Conservation (phyloP, 768 basidiomycete species). For the Terana coerulea region DNA sequence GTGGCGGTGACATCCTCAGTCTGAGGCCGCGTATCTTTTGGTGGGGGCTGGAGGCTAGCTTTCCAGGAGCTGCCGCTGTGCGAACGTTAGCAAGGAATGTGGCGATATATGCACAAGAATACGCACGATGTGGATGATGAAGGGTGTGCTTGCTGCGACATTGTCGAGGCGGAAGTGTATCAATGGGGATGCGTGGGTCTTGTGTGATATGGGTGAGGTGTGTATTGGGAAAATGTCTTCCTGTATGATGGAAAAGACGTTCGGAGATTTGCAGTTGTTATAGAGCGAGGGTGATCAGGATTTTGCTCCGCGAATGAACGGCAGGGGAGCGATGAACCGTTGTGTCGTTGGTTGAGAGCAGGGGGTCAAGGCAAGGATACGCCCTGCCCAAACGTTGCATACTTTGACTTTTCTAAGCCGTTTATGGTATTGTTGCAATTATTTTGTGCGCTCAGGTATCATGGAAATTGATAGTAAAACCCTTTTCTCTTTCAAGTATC, state of each 20-base stretch:
- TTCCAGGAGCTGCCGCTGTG: constrained; percentile 52
- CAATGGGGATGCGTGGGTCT: constrained; percentile 3
- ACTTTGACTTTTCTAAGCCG: no score
- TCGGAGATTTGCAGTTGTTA: neutral
- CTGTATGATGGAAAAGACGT: neutral
- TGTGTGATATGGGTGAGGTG: neutral
- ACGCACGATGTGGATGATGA: constrained; percentile 34
- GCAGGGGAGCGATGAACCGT: neutral
- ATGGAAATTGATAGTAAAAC: no score
- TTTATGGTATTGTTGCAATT: no score
- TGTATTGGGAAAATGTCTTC: neutral
- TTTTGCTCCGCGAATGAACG: neutral
- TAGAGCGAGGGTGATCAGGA: neutral
- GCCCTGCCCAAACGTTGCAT: neutral
- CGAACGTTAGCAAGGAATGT: neutral
- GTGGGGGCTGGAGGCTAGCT: constrained; percentile 73
- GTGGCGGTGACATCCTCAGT: constrained; percentile 96
- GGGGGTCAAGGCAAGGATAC: constrained; percentile 4
- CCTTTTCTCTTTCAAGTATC: no score
- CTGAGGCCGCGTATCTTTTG: constrained; percentile 91
- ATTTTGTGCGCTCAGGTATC: neutral
- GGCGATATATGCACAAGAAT: neutral
- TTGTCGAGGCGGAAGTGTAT: constrained; percentile 1
- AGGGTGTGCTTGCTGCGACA: constrained; percentile 25
- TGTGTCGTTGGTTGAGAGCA: constrained; percentile 5